Conservation (phyloP, 495 filamentous ascomycete species). For the Trichocladium uniseriatum region DNA sequence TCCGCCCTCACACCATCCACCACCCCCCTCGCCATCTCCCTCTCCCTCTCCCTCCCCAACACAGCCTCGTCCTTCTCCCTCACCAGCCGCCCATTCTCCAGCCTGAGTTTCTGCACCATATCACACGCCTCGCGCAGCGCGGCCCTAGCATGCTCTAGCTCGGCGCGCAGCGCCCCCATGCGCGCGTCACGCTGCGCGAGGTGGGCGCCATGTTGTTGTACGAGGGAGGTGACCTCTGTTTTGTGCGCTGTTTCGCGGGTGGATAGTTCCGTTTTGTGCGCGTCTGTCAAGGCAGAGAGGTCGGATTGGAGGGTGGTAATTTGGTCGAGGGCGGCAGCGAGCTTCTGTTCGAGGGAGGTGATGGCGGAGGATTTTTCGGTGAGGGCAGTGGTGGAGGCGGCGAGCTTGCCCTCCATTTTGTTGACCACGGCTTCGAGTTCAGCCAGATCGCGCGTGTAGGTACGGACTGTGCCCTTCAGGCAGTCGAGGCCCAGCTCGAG, state of each 20-base stretch:
- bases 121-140: slow-evolving; percentile 31
- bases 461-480: slow-evolving; percentile 51
- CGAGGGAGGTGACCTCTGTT: slow-evolving; percentile 31
- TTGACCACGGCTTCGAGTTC: slow-evolving; percentile 53
- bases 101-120: slow-evolving; percentile 27
- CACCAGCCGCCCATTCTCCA: slow-evolving; percentile 23
- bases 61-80: slow-evolving; percentile 27
- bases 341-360: slow-evolving; percentile 26
- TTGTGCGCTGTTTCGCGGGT: too few relatives aligned
- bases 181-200: slow-evolving; percentile 37
- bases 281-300: slow-evolving; percentile 13
- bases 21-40: slow-evolving; percentile 39
- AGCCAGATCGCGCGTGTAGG: slow-evolving; percentile 55
- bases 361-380: slow-evolving; percentile 22
- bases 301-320: slow-evolving; percentile 24
- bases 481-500: slow-evolving; percentile 50
- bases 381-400: too few relatives aligned
- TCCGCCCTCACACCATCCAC: slow-evolving; percentile 43
- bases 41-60: slow-evolving; percentile 35
- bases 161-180: slow-evolving; percentile 30
- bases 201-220: slow-evolving; percentile 26
- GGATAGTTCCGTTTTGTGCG: too few relatives aligned
- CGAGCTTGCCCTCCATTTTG: slow-evolving; percentile 49
- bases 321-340: slow-evolving; percentile 20
- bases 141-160: slow-evolving; percentile 29